Evolutionary conservation across 2,329 filamentous ascomycete species (phyloP), one percentile per base, ranked within the genome.

Genomic region (Penicillium sclerotigenum): DNA sequence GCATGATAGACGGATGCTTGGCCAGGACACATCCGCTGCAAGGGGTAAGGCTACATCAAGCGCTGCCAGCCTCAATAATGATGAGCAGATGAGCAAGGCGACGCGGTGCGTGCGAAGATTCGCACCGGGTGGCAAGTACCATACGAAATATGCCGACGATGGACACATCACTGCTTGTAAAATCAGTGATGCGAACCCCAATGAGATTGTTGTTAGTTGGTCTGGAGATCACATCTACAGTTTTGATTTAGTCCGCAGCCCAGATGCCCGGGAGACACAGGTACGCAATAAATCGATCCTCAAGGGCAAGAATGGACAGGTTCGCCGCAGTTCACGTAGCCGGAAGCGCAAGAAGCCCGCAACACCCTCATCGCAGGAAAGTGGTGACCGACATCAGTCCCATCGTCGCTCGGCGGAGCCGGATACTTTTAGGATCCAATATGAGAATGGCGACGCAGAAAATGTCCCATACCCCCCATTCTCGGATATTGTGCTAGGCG

Each of bases 81-180:
- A 85, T 54, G 82, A 84, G 47, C 51, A 77, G 13, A 79, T 87
- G 71, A 77, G 76, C 4, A 76, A 82, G 62, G 85, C 85, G 5
- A 88, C 86, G 4, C 78, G 80, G 58, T 88, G 86, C 67, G 86
- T 88, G 28, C 80, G 83, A 56, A 82, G 85, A 59, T 88, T 88
- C 67, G 85, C 85, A 13, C 85, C 85, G 1, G 75, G 80, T 56
- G 83, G 84, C n/a, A 79, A 83, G 69, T 75, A 75, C 54, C 75
- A 76, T 42, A 76, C 74, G 54, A 70, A 61, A 28, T 54, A 64
- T n/a, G 64, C 68, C 16, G 82, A 86, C 52, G 81, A 81, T 58
- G 83, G 84, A 5, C 85, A 88, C 63, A 88, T 88, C 64, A 88
- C 86, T 2, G 85, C 86, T 16, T 87, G 85, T 71, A 88, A 87